Evolutionary conservation across 768 basidiomycete genomes (phyloP), one percentile per base, ranked within the genome.

Genomic region (Macrocybe gigantea): DNA sequence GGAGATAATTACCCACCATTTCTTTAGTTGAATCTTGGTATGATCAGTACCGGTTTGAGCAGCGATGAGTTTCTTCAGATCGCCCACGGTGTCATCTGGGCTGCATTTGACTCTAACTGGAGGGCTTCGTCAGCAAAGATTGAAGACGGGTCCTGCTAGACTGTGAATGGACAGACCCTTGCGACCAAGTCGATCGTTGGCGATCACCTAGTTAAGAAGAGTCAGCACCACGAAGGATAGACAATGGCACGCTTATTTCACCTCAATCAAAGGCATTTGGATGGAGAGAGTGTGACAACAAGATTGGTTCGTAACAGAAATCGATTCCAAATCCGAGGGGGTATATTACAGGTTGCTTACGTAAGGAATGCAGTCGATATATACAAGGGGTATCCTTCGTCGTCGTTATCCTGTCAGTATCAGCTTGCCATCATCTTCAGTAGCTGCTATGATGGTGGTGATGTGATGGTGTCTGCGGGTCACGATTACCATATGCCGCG

Each of bases 1-100:
- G 9, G 36, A 32, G 14, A 14, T 38, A 38, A 11, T 38, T 14
- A 65, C 85, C 49, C 55, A 91, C 96, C 94, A 97, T 78, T 97
- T 97, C 85, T 96, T 98, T 45, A 99, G 71, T 60, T 83, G 79
- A 49, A 99, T 95, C 79, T 95, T 98, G 33, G 65, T 69, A 4
- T 70, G 59, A 59, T 91, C 82, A 11, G 95, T 96, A 46, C 96
- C 96, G 0, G 81, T 96, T 66, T 99, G 96, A 0, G 93, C 95
- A 1, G 87, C 95, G 56, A 99, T 97, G 51, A 99, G 83, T 65
- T 87, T 88, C 78, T 98, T 98, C 53, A 99, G 75, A 63, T 97
- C 95, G 37, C 95, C 95, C 33, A 99, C 91, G 1, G 96, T 98
- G 63, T 99, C 96, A 10, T 95, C 85, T 5, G 91, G 80, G 65